Base-by-base conservation (phyloP, 768 basidiomycete genomes). In the Phylloporus rhodoxanthus region DNA sequence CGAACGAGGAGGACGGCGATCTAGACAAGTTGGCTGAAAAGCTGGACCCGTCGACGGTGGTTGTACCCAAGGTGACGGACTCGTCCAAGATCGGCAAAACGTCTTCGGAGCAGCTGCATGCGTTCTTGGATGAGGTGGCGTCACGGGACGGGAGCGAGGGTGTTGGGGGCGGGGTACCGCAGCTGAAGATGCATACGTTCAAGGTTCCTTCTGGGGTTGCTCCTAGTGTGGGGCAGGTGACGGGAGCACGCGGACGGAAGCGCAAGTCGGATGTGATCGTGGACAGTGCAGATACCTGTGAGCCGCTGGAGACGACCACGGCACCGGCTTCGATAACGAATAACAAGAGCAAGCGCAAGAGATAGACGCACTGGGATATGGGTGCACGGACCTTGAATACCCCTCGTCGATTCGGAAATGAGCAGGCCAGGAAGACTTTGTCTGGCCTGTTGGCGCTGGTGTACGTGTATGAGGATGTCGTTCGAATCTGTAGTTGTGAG, bases 71-170 rank as follows among this genome's bases (percentile, higher is more conserved):
- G 37, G 55, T n/a, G 9, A 59, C 51, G 32, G 65, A 67, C 8
- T 14, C 54, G 38, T 55, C 68, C 39, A 64, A 65, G 45, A 58
- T 70, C 3, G 62, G 61, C 11, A 64, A 52, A 34, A 50, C 68
- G 28, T 66, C 68, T 10, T 62, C 70, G 47, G 64, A 72, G 48
- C 70, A 69, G 48, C 53, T 75, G 23, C 64, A 70, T 29, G 70
- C 75, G 4, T 73, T 75, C 55, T 60, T 75, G 45, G 74, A 75
- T 47, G 74, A 72, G 50, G 72, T 72, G 7, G 64, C 57, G 13
- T 70, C 70, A 15, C 70, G 68, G 14, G 61, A 67, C 21, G 59
- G 66, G 46, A 43, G 29, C 9, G 62, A 54, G 19, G 29, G 28
- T 11, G 28, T 28, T 10, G 4, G 26, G 1, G 41, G 43, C 14